Evolutionary conservation across 306 rosid genomes (phyloP).

Genomic region (Corylus avellana): DNA sequence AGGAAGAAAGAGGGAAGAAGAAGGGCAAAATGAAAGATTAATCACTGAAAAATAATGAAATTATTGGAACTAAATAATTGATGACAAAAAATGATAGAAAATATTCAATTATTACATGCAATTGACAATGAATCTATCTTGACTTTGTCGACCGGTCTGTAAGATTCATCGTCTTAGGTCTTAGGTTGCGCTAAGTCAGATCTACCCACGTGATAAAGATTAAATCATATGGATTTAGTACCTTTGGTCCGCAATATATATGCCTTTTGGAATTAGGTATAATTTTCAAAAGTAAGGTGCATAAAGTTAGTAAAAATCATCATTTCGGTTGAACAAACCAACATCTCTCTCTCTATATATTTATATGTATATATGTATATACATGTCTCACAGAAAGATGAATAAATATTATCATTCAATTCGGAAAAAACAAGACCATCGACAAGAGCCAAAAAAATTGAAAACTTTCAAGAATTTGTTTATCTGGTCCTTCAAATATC

Average conservation of each 20-base stretch:
- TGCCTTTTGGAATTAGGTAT: background rate
- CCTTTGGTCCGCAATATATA: background rate
- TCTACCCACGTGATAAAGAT: background rate
- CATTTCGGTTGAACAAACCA: background rate
- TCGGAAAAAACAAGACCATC: too few species aligned
- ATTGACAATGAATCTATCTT: background rate
- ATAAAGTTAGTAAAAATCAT: background rate
- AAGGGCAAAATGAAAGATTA: background rate
- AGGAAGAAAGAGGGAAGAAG: background rate
- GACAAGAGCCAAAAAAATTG: too few species aligned
- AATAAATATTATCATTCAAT: too few species aligned
- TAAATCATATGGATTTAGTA: background rate
- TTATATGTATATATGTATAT: background rate
- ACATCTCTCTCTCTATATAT: too few species aligned
- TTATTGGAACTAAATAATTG: background rate
- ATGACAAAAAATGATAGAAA: background rate
- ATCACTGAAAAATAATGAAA: background rate
- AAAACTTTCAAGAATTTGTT: too few species aligned
- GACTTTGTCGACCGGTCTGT: background rate
- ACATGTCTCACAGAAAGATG: too few species aligned
- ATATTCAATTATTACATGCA: background rate
- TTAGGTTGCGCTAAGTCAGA: background rate
- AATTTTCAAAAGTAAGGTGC: background rate
- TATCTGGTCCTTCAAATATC: too few species aligned
- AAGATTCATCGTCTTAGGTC: background rate